These are phyloP conservation scores for Mycena maculata DNA, from an alignment of 768 basidiomycete species.

Conservation along the genomic window DNA sequence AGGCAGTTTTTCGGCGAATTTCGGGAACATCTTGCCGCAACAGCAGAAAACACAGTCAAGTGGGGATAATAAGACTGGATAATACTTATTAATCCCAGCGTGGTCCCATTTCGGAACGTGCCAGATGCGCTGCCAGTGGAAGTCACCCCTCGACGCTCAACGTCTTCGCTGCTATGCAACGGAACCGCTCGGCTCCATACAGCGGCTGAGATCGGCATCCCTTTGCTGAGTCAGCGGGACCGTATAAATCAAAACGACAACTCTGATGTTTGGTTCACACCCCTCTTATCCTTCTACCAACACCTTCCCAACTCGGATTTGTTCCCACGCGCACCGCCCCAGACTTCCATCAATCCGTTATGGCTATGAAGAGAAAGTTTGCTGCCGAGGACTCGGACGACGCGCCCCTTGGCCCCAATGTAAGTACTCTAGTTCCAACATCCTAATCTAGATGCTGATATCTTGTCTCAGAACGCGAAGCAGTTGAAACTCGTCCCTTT, in stretches of 20 bases:
- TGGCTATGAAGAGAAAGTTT: slow-evolving; percentile 85
- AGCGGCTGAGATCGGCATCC: too few species aligned
- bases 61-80: too few species aligned
- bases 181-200: too few species aligned
- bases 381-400: slow-evolving; percentile 69
- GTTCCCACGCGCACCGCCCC: slow-evolving; percentile 11
- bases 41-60: too few species aligned
- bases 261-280: not conserved
- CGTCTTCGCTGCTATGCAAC: too few species aligned
- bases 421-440: slow-evolving; percentile 45
- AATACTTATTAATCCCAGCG: too few species aligned
- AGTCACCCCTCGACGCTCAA: too few species aligned
- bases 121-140: too few species aligned
- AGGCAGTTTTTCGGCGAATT: too few species aligned
- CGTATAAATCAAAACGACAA: not conserved
- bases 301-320: slow-evolving; percentile 6
- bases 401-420: slow-evolving; percentile 54
- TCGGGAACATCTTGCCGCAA: too few species aligned
- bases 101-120: too few species aligned
- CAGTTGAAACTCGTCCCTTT: slow-evolving; percentile 82
- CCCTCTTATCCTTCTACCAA: not conserved
- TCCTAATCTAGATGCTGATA: slow-evolving; percentile 35
- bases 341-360: slow-evolving; percentile 43
- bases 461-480: slow-evolving; percentile 62
- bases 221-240: too few species aligned